These are phyloP conservation scores for Skeletonema menzelii DNA, from an alignment of 108 stramenopile species.

Conservation along the genomic window DNA sequence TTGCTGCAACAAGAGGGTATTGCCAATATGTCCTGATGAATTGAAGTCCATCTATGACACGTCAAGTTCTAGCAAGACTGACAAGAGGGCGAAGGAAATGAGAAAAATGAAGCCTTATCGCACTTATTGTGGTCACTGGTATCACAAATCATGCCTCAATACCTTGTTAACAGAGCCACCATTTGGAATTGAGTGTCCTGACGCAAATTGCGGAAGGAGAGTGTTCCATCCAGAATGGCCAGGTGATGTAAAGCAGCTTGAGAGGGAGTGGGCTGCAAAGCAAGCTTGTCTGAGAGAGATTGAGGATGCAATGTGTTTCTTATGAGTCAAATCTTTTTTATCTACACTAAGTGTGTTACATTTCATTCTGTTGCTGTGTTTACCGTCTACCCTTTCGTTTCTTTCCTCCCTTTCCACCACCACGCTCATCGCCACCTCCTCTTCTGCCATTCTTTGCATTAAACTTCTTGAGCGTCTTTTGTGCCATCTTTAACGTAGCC, in stretches of 20 bases:
- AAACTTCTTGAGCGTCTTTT: slow-evolving; percentile 56
- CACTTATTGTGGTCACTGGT: slow-evolving; percentile 52
- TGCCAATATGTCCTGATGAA: slow-evolving; percentile 33
- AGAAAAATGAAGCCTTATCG: slow-evolving; percentile 44
- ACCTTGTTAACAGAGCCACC: slow-evolving; percentile 52
- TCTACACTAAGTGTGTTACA: background rate
- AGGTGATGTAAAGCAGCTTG: slow-evolving; percentile 38
- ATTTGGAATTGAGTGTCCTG: slow-evolving; percentile 48
- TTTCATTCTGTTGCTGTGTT: background rate
- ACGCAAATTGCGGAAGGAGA: slow-evolving; percentile 24
- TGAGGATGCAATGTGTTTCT: slow-evolving; percentile 55
- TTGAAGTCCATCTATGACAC: slow-evolving; percentile 32
- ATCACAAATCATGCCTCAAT: slow-evolving; percentile 50
- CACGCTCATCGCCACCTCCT: slow-evolving; percentile 12
- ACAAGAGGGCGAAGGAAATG: slow-evolving; percentile 25
- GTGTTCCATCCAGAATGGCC: slow-evolving; percentile 61
- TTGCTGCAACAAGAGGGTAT: slow-evolving; percentile 30
- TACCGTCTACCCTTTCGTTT: slow-evolving; percentile 27
- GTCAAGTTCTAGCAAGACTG: slow-evolving; percentile 2
- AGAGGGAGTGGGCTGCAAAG: slow-evolving; percentile 45
- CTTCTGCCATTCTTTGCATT: slow-evolving; percentile 26
- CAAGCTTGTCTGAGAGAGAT: slow-evolving; percentile 49
- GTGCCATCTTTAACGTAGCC: slow-evolving; percentile 72
- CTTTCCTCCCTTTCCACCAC: slow-evolving; percentile 9
- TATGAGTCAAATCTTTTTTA: slow-evolving; percentile 9